A percentile compares a stretch with the other conserved stretches of the same genome.
These are phyloP conservation scores for Trebouxia gelatinosa DNA, from an alignment of 163 green algal species.

Conservation along the genomic window DNA sequence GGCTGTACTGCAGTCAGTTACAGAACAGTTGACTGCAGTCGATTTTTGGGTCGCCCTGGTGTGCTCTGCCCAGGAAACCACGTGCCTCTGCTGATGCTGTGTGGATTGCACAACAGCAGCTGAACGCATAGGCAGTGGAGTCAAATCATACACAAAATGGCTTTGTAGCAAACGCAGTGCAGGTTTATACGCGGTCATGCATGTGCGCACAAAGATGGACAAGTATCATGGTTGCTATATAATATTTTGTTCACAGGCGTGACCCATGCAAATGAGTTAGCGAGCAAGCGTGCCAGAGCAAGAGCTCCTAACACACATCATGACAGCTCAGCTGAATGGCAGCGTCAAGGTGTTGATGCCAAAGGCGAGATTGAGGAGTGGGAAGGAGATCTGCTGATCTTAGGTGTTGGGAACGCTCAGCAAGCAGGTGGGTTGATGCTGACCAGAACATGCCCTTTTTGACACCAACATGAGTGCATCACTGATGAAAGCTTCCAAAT, in stretches of 20 bases:
- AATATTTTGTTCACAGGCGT: neutral
- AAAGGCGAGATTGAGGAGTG: conserved; percentile 1
- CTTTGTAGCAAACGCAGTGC: too few species aligned
- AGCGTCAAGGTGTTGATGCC: neutral
- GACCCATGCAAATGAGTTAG: conserved; percentile 9
- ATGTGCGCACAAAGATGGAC: too few species aligned
- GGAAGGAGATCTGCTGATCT: conserved; percentile 22
- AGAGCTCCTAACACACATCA: neutral
- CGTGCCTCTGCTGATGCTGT: neutral
- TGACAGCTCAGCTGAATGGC: conserved; percentile 3
- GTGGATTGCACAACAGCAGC: neutral
- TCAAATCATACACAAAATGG: too few species aligned
- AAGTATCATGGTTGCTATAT: too few species aligned
- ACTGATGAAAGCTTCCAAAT: too few species aligned
- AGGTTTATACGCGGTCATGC: too few species aligned
- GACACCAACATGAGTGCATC: too few species aligned
- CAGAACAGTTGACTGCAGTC: too few species aligned
- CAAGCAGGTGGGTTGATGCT: conserved; percentile 18
- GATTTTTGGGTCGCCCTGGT: too few species aligned
- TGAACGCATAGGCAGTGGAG: too few species aligned
- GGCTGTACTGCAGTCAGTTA: too few species aligned
- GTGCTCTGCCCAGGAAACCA: too few species aligned
- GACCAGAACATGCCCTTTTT: neutral
- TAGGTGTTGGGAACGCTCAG: conserved; percentile 26
- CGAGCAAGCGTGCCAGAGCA: conserved; percentile 16